Evolutionary conservation across 192 early-diverging fungal species (phyloP).

Genomic region (Allomyces javanicus): DNA sequence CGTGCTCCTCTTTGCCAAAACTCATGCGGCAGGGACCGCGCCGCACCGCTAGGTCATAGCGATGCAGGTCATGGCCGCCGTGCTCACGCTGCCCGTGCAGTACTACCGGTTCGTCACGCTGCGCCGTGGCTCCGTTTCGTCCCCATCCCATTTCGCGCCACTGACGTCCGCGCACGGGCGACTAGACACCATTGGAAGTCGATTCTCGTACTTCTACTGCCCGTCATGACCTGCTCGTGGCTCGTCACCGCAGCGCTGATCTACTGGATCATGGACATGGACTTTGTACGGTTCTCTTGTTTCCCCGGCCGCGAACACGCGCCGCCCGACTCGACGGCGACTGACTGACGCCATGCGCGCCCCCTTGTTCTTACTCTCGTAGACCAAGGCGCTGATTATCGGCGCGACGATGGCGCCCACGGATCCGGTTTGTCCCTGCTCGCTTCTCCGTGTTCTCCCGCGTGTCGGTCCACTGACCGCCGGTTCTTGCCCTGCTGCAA

Average conservation of each 20-base stretch:
- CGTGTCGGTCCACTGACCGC: too few relatives aligned
- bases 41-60: neutral
- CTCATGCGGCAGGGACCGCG: too few relatives aligned
- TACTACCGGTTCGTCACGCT: neutral
- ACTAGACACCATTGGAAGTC: constrained; percentile 23
- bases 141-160: too few relatives aligned
- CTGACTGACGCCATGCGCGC: too few relatives aligned
- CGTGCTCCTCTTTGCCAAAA: neutral
- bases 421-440: constrained; percentile 45
- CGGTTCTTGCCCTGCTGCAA: too few relatives aligned
- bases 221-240: constrained; percentile 74
- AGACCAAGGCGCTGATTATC: constrained; percentile 54
- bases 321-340: too few relatives aligned
- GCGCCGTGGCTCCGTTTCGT: too few relatives aligned
- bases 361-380: neutral
- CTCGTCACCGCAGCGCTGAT: constrained; percentile 42
- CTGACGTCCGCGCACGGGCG: too few relatives aligned
- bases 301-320: too few relatives aligned
- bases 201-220: constrained; percentile 46
- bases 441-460: too few relatives aligned
- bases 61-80: neutral
- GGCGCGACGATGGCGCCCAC: constrained; percentile 75
- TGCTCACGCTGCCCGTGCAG: neutral
- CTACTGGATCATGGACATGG: constrained; percentile 20
- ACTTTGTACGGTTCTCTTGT: too few relatives aligned